A percentile compares a stretch with the other conserved stretches of the same genome.
These are phyloP conservation scores for Aspergillus avenaceus DNA, from an alignment of 495 filamentous ascomycete species.

Conservation along the genomic window DNA sequence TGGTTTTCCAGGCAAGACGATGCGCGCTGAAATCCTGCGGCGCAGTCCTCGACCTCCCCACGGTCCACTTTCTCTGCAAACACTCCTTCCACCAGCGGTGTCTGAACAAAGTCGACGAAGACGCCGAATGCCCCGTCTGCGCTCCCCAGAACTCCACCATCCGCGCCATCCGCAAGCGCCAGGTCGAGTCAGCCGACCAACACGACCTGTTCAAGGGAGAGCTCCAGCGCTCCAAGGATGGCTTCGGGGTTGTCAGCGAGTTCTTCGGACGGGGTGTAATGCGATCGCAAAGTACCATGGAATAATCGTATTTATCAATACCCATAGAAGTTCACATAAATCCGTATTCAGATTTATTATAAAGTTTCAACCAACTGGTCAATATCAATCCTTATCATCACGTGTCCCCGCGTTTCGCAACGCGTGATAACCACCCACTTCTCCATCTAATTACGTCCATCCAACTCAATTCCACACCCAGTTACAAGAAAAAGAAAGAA, in stretches of 20 bases:
- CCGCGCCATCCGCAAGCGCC: conserved; percentile 74
- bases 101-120: conserved; percentile 61
- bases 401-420: conserved; percentile 28
- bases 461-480: neutral
- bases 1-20: conserved; percentile 83
- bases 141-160: conserved; percentile 80
- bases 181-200: conserved; percentile 81
- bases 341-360: neutral
- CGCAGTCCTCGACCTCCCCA: conserved; percentile 71
- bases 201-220: conserved; percentile 88
- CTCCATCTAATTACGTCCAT: neutral
- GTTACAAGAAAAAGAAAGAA: too few species aligned
- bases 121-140: conserved; percentile 80
- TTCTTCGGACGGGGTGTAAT: conserved; percentile 96
- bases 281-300: conserved; percentile 45
- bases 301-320: conserved; percentile 14
- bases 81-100: conserved; percentile 93
- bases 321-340: too few species aligned
- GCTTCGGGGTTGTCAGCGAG: conserved; percentile 83
- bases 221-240: conserved; percentile 72
- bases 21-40: conserved; percentile 67
- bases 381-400: conserved; percentile 28
- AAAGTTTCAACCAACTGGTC: neutral
- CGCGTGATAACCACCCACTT: conserved; percentile 21
- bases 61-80: conserved; percentile 93